Base-by-base conservation (phyloP, 805 yeast species). In the Nakazawaea wyomingensis region DNA sequence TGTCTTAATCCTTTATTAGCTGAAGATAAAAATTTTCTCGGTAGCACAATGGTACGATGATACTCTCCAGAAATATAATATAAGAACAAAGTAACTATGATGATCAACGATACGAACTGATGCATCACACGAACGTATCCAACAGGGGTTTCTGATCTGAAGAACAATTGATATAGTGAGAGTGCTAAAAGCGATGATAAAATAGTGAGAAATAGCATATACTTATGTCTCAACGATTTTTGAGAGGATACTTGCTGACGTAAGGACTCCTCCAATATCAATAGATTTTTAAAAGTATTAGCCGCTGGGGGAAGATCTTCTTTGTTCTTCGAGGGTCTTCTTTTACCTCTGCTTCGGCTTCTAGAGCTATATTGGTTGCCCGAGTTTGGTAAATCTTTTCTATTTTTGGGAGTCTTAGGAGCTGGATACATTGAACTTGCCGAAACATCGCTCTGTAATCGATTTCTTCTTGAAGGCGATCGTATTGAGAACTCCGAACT, bases 1-100 rank as follows among this genome's bases (percentile, higher is more conserved):
- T 87, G 91, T 39, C 96, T 66, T 20, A 91, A 65, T 0, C 97
- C 97, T 57, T 87, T 88, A 61, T 93, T 93, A 6, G 97, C 80
- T n/a, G 83, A 76, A 1, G 80, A 67, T 43, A 93, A 65, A 56
- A 89, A 91, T 55, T 78, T 73, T 48, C 95, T 74, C 2, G 96
- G 96, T 33, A 80, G 67, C 13, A 85, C 82, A 43, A 91, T 85
- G 0, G 96, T 87, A 48, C 93, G 76, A 45, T 76, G 77, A 61
- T 91, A 93, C 63, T 89, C 93, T 1, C 99, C 99, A 19, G 95
- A 82, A 28, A 91, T 62, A 54, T 85, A 89, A 62, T 87, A 91
- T 34, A 91, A 66, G 20, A 79, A 71, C 44, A 89, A 63, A 0
- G 96, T 85, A 16, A 90, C 78, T 22, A 75, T 51, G 16, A 78